These are phyloP conservation scores for Cladorrhinum samala DNA, from an alignment of 495 filamentous ascomycete species.

Conservation along the genomic window DNA sequence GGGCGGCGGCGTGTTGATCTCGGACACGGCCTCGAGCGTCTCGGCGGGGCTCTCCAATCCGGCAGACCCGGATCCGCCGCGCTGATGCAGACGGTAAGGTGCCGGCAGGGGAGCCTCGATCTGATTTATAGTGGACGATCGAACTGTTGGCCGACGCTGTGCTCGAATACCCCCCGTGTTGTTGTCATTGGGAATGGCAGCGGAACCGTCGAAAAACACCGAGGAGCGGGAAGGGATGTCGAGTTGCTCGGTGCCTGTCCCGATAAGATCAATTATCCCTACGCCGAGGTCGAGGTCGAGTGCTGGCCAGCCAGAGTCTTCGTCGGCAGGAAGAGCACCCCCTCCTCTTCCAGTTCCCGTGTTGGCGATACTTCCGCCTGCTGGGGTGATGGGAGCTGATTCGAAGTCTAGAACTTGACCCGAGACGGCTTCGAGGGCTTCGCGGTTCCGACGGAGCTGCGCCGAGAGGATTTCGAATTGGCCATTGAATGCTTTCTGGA, in stretches of 20 bases:
- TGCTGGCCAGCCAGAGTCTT: slow-evolving; percentile 4
- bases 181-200: not conserved
- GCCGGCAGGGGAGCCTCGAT: not conserved
- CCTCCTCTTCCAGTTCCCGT: not conserved
- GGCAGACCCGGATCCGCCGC: not conserved
- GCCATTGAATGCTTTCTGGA: slow-evolving; percentile 4
- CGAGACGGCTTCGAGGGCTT: slow-evolving; percentile 11
- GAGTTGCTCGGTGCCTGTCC: not conserved
- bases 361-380: not conserved
- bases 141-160: slow-evolving; percentile 15
- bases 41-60: slow-evolving; percentile 21
- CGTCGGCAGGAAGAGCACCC: not conserved
- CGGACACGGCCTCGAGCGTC: slow-evolving; percentile 24
- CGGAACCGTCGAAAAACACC: not conserved
- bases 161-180: not conserved
- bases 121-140: slow-evolving; percentile 13
- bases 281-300: slow-evolving; percentile 3
- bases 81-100: slow-evolving; percentile 5
- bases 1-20: slow-evolving; percentile 20
- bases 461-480: slow-evolving; percentile 17
- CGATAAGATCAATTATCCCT: not conserved
- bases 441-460: slow-evolving; percentile 18
- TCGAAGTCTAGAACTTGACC: slow-evolving; percentile 18
- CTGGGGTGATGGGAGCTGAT: not conserved
- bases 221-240: not conserved